A percentile compares a stretch with the other conserved stretches of the same genome.
Evolutionary conservation across 2,329 filamentous ascomycete genomes (phyloP).

Genomic region (Didymella segeticola): DNA sequence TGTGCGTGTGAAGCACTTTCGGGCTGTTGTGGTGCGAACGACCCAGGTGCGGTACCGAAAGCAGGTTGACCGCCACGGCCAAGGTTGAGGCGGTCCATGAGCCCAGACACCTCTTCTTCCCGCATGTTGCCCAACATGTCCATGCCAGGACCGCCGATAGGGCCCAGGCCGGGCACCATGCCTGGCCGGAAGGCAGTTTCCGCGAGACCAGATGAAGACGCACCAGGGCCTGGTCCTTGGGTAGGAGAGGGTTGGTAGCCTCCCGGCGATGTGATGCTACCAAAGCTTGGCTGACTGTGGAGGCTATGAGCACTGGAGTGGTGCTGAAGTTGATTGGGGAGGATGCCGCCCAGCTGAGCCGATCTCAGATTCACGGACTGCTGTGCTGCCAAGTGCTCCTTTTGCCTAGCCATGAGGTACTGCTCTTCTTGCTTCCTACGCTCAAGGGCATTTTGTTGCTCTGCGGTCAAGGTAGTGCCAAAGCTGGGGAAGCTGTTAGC

Average conservation of each 20-base stretch:
- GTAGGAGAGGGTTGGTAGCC: slow-evolving; percentile 69
- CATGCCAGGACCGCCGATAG: slow-evolving; percentile 54
- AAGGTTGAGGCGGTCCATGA: slow-evolving; percentile 71
- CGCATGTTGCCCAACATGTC: slow-evolving; percentile 57
- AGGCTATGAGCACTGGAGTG: slow-evolving; percentile 95
- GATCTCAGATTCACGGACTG: slow-evolving; percentile 77
- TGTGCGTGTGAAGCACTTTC: slow-evolving; percentile 58
- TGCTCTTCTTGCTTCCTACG: slow-evolving; percentile 97
- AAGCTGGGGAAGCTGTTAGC: slow-evolving; percentile 95
- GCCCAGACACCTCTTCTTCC: slow-evolving; percentile 73
- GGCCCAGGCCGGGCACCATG: slow-evolving; percentile 51
- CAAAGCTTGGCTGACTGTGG: slow-evolving; percentile 95
- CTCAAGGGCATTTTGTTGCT: slow-evolving; percentile 97
- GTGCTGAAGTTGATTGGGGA: slow-evolving; percentile 77
- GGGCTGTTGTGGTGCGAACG: slow-evolving; percentile 58
- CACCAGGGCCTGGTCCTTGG: slow-evolving; percentile 57
- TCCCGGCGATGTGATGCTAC: slow-evolving; percentile 88
- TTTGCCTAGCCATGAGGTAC: slow-evolving; percentile 93
- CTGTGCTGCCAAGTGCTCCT: slow-evolving; percentile 88
- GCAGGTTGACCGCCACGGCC: slow-evolving; percentile 57
- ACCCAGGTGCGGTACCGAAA: slow-evolving; percentile 55
- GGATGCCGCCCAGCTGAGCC: slow-evolving; percentile 63
- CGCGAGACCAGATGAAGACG: slow-evolving; percentile 69
- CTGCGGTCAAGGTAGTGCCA: slow-evolving; percentile 92
- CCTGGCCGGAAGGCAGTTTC: slow-evolving; percentile 61